phyloP scores from a whole-genome alignment of 768 basidiomycete genomes.

The Trametes villosa region DNA sequence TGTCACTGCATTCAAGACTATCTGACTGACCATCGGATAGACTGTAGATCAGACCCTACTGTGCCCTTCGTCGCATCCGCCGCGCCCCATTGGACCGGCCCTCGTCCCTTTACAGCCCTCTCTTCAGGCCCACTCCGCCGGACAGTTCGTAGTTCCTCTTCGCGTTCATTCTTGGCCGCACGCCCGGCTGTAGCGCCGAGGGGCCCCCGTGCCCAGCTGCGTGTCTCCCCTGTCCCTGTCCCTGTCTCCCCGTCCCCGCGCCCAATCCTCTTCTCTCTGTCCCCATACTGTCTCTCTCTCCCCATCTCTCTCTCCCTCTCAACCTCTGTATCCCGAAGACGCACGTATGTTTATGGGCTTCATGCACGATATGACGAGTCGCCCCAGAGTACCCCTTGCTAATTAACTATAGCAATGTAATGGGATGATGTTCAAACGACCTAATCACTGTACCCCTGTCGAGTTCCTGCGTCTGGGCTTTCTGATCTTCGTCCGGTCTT shows the following conservation, averaged over 20 bases:
- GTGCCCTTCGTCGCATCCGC: conserved; percentile 9
- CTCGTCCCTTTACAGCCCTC: conserved; percentile 6
- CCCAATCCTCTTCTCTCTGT: no score
- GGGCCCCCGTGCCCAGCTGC: conserved; percentile 9
- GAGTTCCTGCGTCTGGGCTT: neutral
- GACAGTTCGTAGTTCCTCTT: conserved; percentile 16
- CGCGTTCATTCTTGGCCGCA: conserved; percentile 25
- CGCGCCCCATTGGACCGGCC: neutral
- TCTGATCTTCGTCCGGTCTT: neutral
- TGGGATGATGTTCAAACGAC: conserved; percentile 26
- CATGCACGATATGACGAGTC: conserved; percentile 34
- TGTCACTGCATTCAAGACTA: neutral
- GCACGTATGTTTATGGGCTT: conserved; percentile 36
- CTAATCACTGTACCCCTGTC: neutral
- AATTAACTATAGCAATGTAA: conserved; percentile 32
- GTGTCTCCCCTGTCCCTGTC: conserved; percentile 15
- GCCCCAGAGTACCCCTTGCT: conserved; percentile 30
- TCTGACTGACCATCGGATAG: conserved; percentile 6
- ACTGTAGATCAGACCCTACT: conserved; percentile 23
- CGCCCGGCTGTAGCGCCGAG: conserved; percentile 11
- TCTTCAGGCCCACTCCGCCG: neutral
- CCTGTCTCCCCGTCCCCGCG: conserved; percentile 16
- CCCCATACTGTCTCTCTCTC: conserved; percentile 14
- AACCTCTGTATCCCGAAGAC: conserved; percentile 26
- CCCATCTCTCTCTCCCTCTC: conserved; percentile 13